These are phyloP conservation scores for Phlebiopsis gigantea DNA, from an alignment of 768 basidiomycete genomes.

Conservation along the genomic window DNA sequence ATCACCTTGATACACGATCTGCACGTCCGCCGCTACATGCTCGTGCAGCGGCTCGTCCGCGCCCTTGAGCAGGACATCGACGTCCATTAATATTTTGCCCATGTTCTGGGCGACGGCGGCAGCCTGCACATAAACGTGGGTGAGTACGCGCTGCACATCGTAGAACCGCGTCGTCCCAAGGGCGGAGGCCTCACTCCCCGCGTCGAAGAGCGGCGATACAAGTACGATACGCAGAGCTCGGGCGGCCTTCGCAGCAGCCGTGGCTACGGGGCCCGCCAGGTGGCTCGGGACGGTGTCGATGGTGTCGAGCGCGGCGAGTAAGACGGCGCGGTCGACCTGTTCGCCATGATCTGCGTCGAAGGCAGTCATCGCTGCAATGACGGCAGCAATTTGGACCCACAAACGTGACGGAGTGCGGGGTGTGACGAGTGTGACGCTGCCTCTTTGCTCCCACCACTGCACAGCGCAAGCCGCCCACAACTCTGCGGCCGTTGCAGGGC, in stretches of 20 bases:
- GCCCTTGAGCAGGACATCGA: slow-evolving; percentile 73
- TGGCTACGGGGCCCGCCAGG: slow-evolving; percentile 48
- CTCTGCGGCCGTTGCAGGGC: background rate
- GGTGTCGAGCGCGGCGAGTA: slow-evolving; percentile 10
- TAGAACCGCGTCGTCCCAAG: slow-evolving; percentile 50
- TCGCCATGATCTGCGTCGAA: slow-evolving; percentile 3
- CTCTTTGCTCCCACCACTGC: background rate
- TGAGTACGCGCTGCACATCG: slow-evolving; percentile 69
- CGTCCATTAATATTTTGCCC: slow-evolving; percentile 66
- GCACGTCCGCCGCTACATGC: slow-evolving; percentile 32
- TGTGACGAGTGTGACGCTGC: slow-evolving; percentile 6
- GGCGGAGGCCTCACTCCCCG: slow-evolving; percentile 9
- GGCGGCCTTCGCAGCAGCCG: slow-evolving; percentile 42
- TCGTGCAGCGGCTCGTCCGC: slow-evolving; percentile 38
- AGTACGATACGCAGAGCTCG: slow-evolving; percentile 58
- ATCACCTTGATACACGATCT: slow-evolving; percentile 24
- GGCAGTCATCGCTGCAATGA: background rate
- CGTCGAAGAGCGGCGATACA: slow-evolving; percentile 56
- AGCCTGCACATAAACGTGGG: slow-evolving; percentile 83
- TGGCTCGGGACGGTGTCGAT: slow-evolving; percentile 38
- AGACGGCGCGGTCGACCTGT: background rate
- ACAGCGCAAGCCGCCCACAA: background rate
- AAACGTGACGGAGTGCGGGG: background rate
- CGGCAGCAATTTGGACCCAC: slow-evolving; percentile 5
- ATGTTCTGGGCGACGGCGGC: slow-evolving; percentile 64